Base-by-base conservation (phyloP, 495 filamentous ascomycete genomes). In the Penicillium paradoxum region DNA sequence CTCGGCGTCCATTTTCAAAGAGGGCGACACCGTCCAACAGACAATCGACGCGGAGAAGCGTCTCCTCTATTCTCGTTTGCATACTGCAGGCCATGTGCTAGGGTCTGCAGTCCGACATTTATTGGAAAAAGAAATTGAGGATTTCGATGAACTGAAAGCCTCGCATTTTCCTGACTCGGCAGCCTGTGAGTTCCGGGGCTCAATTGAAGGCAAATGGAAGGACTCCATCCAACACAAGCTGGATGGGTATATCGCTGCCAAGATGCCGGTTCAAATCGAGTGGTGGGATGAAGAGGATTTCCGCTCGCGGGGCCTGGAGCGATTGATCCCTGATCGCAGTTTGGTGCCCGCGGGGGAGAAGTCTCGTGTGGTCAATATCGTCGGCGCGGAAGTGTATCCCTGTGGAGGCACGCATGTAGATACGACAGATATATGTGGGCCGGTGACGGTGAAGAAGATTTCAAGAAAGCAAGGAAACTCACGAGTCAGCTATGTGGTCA, bases 361-460 rank as follows among this genome's bases (percentile, higher is more conserved):
- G 60, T 77, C 70, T 18, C 64, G 73, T 37, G 68, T 75, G 5
- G 83, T 85, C 19, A 74, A 76, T 50, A 82, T 84, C 51, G 74
- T 77, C 10, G 83, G 81, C 0, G 72, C 73, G 21, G 82, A 81
- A 62, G 73, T 69, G 30, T 83, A 84, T 67, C 83, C 83, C 1
- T 87, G 83, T 56, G 83, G 83, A 4, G 83, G 83, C 0, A 87
- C 83, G 34, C 83, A 87, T 68, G 80, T 87, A 14, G 65, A 73
- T 22, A 76, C 64, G 17, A 80, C 78, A 37, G 67, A 74, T 54
- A 43, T 69, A 38, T 78, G 76, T 52, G 82, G 81, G 13, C 69
- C 70, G 63, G 77, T 76, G 27, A 73, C 65, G 25, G 82, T 86
- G 32, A 81, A 72, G 74, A 84, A 83, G 71, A 79, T 85, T 38